These are phyloP conservation scores for Quercus glauca DNA, from an alignment of 306 rosid species.

Conservation along the genomic window DNA sequence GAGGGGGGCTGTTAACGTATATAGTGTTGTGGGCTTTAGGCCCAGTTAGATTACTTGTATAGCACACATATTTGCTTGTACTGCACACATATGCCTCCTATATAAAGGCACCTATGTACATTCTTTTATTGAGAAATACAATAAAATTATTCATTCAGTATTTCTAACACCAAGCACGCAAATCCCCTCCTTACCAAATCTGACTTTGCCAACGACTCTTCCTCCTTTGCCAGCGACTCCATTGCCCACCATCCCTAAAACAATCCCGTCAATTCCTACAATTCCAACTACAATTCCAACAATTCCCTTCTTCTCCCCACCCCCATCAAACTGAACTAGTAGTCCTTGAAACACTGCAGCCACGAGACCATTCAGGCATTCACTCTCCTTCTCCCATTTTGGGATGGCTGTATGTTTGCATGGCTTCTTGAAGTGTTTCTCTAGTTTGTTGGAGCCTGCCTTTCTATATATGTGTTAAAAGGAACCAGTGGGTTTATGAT, in stretches of 20 bases:
- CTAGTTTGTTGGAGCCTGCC: too few species aligned
- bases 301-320: constrained; percentile 18
- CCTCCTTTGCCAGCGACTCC: constrained; percentile 23
- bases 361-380: neutral
- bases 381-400: neutral
- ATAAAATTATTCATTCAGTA: too few species aligned
- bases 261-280: constrained; percentile 5
- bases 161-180: too few species aligned
- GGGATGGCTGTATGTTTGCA: neutral
- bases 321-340: constrained; percentile 23
- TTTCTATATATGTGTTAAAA: neutral
- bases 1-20: too few species aligned
- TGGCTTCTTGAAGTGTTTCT: too few species aligned
- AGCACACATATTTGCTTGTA: too few species aligned
- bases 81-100: too few species aligned
- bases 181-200: constrained; percentile 5
- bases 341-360: neutral
- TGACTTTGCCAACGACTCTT: constrained; percentile 15
- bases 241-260: constrained; percentile 12
- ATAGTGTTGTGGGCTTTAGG: too few species aligned
- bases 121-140: too few species aligned
- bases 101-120: too few species aligned
- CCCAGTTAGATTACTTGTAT: too few species aligned
- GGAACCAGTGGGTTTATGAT: too few species aligned
- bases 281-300: constrained; percentile 20